These are phyloP conservation scores for Sesbania bispinosa DNA, from an alignment of 306 rosid genomes.

Conservation along the genomic window DNA sequence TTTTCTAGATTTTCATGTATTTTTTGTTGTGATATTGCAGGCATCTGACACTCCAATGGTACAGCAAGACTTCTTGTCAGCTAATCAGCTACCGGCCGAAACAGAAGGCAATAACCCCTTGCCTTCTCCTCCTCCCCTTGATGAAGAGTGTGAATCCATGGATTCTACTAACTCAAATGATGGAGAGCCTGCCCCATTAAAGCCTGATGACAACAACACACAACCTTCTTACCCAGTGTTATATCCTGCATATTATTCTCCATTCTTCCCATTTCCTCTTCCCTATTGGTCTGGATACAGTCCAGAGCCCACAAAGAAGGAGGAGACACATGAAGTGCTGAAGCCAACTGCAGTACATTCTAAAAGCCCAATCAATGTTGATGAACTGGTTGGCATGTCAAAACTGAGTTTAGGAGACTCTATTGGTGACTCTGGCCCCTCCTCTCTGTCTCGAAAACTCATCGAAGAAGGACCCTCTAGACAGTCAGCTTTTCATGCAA, in stretches of 20 bases:
- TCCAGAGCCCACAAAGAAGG: constrained; percentile 51
- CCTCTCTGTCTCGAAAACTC: constrained; percentile 71
- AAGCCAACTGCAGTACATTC: constrained; percentile 95
- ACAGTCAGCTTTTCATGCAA: constrained; percentile 95
- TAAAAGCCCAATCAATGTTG: constrained; percentile 80
- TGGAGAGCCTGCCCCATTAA: constrained; percentile 59
- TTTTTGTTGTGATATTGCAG: constrained; percentile 48
- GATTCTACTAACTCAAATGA: constrained; percentile 88
- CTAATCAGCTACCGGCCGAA: constrained; percentile 44
- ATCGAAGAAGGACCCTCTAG: constrained; percentile 85
- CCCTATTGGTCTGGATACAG: constrained; percentile 75
- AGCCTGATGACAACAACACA: constrained; percentile 39
- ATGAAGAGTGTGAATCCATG: constrained; percentile 95
- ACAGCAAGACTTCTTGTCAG: constrained; percentile 63
- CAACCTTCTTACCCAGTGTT: constrained; percentile 56
- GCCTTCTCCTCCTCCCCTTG: constrained; percentile 76
- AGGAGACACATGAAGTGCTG: constrained; percentile 78
- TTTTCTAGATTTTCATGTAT: constrained; percentile 1
- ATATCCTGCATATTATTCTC: constrained; percentile 73
- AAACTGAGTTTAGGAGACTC: constrained; percentile 89
- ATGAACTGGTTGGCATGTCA: constrained; percentile 94
- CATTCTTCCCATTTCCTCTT: constrained; percentile 65
- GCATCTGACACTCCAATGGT: constrained; percentile 55
- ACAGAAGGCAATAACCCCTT: constrained; percentile 58
- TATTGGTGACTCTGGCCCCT: constrained; percentile 62